Conservation (phyloP, 2,329 filamentous ascomycete species). For the Fragosphaeria purpurea region DNA sequence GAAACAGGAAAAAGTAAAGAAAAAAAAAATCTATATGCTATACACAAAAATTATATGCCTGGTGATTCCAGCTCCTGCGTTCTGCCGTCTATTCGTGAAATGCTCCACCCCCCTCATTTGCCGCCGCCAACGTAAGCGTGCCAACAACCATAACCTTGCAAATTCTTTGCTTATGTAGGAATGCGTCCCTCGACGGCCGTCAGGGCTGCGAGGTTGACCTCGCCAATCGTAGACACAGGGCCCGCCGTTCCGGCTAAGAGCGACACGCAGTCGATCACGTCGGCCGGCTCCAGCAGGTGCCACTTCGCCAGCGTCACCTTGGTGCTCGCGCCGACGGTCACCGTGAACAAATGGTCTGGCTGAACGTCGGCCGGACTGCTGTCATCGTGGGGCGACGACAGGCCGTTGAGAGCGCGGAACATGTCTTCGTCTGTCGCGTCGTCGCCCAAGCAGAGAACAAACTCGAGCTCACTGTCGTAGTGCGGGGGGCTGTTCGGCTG, state of each 20-base stretch:
- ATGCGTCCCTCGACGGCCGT: conserved; percentile 44
- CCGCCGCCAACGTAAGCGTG: too few relatives aligned
- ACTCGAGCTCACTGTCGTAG: conserved; percentile 53
- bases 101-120: too few relatives aligned
- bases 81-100: too few relatives aligned
- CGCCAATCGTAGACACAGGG: conserved; percentile 27
- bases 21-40: too few relatives aligned
- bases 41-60: too few relatives aligned
- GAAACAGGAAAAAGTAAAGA: too few relatives aligned
- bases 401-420: conserved; percentile 69
- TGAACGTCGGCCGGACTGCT: conserved; percentile 40
- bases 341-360: conserved; percentile 68
- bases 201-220: conserved; percentile 47
- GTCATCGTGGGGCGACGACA: conserved; percentile 28
- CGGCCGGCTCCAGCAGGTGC: conserved; percentile 79
- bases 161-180: conserved; percentile 18
- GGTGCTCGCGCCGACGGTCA: conserved; percentile 82
- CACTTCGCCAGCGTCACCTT: conserved; percentile 87
- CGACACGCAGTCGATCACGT: conserved; percentile 65
- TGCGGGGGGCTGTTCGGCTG: too few relatives aligned
- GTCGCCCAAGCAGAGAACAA: conserved; percentile 84
- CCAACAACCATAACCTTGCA: too few relatives aligned
- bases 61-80: too few relatives aligned
- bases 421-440: conserved; percentile 97
- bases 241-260: conserved; percentile 40